Percentiles rank a stretch among this genome's conserved stretches.
phyloP scores from a whole-genome alignment of 2,329 filamentous ascomycete species.

The Calonectria ilicicola region DNA sequence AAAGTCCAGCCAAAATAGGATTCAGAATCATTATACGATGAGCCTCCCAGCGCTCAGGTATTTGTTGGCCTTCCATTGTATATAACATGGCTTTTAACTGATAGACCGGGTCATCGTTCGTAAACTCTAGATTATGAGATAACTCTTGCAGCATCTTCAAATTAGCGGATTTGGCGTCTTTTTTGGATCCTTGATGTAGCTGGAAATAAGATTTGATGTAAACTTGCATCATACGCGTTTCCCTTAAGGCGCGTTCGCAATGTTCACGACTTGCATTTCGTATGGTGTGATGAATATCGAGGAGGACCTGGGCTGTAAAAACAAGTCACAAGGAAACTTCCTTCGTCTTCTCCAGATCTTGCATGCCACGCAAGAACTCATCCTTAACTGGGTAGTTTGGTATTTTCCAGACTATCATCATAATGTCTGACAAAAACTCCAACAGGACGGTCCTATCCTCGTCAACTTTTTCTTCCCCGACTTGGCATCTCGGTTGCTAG shows the following conservation, averaged over 20 bases:
- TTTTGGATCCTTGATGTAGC: not conserved
- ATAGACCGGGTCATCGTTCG: not conserved
- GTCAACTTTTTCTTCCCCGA: slow-evolving; percentile 45
- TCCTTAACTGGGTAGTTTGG: slow-evolving; percentile 49
- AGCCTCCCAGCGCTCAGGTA: not conserved
- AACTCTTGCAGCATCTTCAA: not conserved
- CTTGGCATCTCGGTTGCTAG: slow-evolving; percentile 37
- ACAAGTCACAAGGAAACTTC: slow-evolving; percentile 50
- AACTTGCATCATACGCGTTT: not conserved
- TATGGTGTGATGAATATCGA: slow-evolving; percentile 54
- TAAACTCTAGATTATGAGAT: not conserved
- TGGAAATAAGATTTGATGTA: not conserved
- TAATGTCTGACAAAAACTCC: slow-evolving; percentile 49
- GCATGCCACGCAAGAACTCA: slow-evolving; percentile 45
- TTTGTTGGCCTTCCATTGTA: not conserved
- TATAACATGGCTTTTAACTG: no score
- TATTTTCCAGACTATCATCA: slow-evolving; percentile 32
- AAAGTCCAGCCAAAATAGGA: slow-evolving; percentile 53
- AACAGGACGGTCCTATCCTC: slow-evolving; percentile 51
- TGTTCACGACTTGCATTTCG: slow-evolving; percentile 25
- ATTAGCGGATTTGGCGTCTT: no score
- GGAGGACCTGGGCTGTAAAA: slow-evolving; percentile 55
- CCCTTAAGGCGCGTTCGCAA: slow-evolving; percentile 25
- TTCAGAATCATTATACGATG: slow-evolving; percentile 50
- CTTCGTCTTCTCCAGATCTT: slow-evolving; percentile 44